Evolutionary conservation across 2,329 filamentous ascomycete species (phyloP), one percentile per base, ranked within the genome.

Genomic region (Didymella exigua): DNA sequence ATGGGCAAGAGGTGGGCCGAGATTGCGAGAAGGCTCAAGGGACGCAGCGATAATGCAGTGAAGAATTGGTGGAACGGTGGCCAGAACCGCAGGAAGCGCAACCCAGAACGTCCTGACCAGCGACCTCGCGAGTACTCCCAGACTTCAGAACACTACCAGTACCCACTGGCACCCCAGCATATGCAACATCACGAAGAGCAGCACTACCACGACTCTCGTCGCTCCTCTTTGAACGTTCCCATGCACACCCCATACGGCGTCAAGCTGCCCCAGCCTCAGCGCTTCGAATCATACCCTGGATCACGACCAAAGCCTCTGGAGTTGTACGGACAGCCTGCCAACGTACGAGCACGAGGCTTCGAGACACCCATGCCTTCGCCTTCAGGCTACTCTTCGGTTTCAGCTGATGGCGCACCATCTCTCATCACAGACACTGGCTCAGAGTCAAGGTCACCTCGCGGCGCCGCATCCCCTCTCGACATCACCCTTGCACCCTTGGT

Each of bases 21-120:
- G 72, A 97, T 97, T 70, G 91, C 93, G 38, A 84, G 93, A 62
- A 82, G 86, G 40, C 82, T 97, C 18, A 84, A 88, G 49, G 91
- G 91, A 61, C 88, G 93, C 69, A 96, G 92, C 75, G 93, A 97
- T 79, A 97, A 97, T 70, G 89, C 91, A 24, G 91, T 97, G 60
- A 97, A 97, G 84, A 97, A 97, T 76, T 97, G 92, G 91, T 96
- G 90, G 90, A 96, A 96, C 72, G 92, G 93, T 44, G 90, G 89
- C 72, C 89, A 93, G 83, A 96, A 96, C 78, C 86, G 92, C 68
- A 83, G 89, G 68, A 77, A 78, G 68, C 76, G 79, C 58, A 74
- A 73, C 48, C 70, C 70, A 27, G 71, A 74, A n/a, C 69, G 67
- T 49, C 63, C 53, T 29, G 69, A 70, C 8, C 66, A 66, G 26